phyloP scores from a whole-genome alignment of 192 early-diverging fungal species.

The Gigaspora rosea region DNA sequence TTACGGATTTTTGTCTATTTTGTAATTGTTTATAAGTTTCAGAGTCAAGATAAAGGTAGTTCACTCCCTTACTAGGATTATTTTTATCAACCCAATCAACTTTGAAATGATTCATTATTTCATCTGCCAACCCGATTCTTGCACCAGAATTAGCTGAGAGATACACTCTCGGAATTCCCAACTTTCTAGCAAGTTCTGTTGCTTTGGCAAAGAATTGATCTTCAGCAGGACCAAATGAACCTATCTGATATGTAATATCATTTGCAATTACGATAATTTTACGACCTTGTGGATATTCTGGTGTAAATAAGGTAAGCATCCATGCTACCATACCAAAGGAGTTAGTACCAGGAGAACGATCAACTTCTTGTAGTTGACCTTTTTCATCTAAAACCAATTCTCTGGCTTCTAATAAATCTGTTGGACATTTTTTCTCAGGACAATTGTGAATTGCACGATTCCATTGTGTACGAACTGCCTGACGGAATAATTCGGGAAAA shows the following conservation, averaged over 20 bases:
- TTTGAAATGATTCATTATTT: constrained; percentile 84
- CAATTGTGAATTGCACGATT: constrained; percentile 50
- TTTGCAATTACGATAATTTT: constrained; percentile 94
- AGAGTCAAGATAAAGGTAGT: constrained; percentile 88
- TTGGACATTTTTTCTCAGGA: constrained; percentile 54
- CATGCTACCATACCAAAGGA: constrained; percentile 96
- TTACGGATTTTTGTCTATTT: constrained; percentile 66
- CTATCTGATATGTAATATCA: constrained; percentile 97
- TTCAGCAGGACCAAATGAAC: constrained; percentile 94
- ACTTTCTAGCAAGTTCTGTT: constrained; percentile 80
- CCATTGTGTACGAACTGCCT: constrained; percentile 85
- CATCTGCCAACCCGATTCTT: constrained; percentile 95
- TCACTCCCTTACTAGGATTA: constrained; percentile 85
- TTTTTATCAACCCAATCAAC: constrained; percentile 81
- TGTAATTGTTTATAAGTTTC: constrained; percentile 68
- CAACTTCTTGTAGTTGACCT: constrained; percentile 71
- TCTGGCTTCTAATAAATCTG: constrained; percentile 68
- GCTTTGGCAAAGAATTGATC: constrained; percentile 93
- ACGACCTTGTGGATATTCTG: constrained; percentile 88
- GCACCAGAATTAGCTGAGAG: constrained; percentile 98
- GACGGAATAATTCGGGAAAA: constrained; percentile 95
- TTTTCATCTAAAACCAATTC: constrained; percentile 90
- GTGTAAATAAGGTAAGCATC: constrained; percentile 85
- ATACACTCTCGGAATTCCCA: constrained; percentile 92
- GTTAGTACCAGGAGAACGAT: constrained; percentile 86